Evolutionary conservation across 176 grass and related monocot genomes (phyloP).

Genomic region (Musa troglodytarum): DNA sequence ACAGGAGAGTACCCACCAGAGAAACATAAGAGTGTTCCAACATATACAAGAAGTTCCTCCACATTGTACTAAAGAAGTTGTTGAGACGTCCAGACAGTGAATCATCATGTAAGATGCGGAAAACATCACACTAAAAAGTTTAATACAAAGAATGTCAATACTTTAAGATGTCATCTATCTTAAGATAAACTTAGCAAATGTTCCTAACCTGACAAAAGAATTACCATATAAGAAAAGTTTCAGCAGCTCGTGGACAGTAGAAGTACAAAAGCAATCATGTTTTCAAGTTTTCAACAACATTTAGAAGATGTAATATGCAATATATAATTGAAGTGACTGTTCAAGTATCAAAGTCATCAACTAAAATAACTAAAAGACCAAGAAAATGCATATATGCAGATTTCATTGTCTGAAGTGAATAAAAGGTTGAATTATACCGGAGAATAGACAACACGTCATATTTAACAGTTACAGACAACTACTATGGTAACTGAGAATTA

Average conservation of each 20-base stretch:
- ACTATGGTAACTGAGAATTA: too few species aligned
- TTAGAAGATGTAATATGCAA: neutral
- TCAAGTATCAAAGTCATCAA: neutral
- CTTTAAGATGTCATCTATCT: neutral
- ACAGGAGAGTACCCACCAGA: slow-evolving; percentile 43
- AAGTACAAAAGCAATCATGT: neutral
- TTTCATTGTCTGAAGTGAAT: too few species aligned
- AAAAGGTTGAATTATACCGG: too few species aligned
- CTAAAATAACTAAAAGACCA: too few species aligned
- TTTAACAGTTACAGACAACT: too few species aligned
- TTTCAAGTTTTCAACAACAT: neutral
- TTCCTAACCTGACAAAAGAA: neutral
- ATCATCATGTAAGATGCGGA: slow-evolving; percentile 60
- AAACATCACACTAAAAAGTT: slow-evolving; percentile 62
- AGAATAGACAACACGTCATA: too few species aligned
- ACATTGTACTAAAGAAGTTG: slow-evolving; percentile 68
- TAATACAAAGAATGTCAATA: slow-evolving; percentile 24
- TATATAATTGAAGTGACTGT: neutral
- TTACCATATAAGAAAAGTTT: neutral
- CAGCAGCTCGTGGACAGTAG: neutral
- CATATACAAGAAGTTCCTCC: slow-evolving; percentile 81
- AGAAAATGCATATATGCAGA: too few species aligned
- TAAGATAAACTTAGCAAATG: neutral
- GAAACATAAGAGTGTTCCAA: slow-evolving; percentile 84
- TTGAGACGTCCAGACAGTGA: slow-evolving; percentile 63